Evolutionary conservation across 2,329 filamentous ascomycete species (phyloP).

Genomic region (Mycosphaerelloides madeirae): DNA sequence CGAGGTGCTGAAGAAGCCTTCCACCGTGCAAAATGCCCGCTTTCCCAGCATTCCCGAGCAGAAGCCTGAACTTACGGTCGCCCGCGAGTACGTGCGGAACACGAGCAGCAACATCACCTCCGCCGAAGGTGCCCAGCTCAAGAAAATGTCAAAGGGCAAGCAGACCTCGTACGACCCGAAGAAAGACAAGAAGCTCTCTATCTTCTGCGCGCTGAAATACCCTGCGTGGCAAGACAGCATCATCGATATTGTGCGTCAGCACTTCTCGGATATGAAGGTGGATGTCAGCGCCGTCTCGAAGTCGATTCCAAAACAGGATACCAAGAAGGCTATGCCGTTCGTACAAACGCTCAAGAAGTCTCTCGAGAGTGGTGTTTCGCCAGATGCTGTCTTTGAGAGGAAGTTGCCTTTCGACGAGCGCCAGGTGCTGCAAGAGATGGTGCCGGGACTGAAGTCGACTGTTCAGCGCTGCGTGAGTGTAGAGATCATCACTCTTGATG

Average conservation of each 20-base stretch:
- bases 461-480: constrained; percentile 64
- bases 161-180: constrained; percentile 78
- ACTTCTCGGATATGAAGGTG: constrained; percentile 60
- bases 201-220: constrained; percentile 75
- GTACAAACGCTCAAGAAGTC: constrained; percentile 82
- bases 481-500: constrained; percentile 64
- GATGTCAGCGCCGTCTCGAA: constrained; percentile 79
- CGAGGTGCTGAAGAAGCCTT: constrained; percentile 73
- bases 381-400: constrained; percentile 70
- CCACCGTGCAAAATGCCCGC: constrained; percentile 71
- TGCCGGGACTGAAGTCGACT: constrained; percentile 71
- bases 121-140: constrained; percentile 74
- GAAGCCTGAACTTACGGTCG: constrained; percentile 65
- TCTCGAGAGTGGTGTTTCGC: constrained; percentile 59
- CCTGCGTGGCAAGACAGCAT: constrained; percentile 91
- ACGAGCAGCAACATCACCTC: constrained; percentile 76
- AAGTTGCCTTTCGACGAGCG: constrained; percentile 85
- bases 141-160: constrained; percentile 93
- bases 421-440: constrained; percentile 69
- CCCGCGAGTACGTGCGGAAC: constrained; percentile 72
- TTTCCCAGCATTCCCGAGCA: constrained; percentile 67
- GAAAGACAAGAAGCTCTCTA: constrained; percentile 84
- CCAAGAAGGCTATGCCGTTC: constrained; percentile 98
- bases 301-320: constrained; percentile 77
- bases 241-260: constrained; percentile 69